A percentile compares a stretch with the other conserved stretches of the same genome.
Evolutionary conservation across 2,329 filamentous ascomycete species (phyloP).

Genomic region (Fusarium proliferatum): DNA sequence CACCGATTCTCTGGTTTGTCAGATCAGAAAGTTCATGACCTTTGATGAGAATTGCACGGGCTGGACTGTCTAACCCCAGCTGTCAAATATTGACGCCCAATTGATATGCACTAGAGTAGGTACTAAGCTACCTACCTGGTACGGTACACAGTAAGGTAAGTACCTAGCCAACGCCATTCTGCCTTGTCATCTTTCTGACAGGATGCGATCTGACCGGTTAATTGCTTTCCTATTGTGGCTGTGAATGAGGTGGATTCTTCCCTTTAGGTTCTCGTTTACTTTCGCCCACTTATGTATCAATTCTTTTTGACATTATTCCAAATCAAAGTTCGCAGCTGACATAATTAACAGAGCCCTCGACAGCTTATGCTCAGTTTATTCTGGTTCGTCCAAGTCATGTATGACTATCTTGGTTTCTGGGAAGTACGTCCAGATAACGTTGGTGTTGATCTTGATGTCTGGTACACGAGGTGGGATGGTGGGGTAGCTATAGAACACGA

Average conservation of each 20-base stretch:
- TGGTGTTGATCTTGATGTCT: not conserved
- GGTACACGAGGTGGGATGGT: constrained; percentile 1
- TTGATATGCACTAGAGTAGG: not conserved
- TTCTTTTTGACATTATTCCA: not conserved
- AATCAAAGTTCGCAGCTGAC: not conserved
- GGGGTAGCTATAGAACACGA: constrained; percentile 12
- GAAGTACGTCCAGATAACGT: not conserved
- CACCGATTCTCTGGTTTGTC: constrained; percentile 13
- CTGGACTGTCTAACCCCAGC: not conserved
- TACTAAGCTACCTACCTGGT: not conserved
- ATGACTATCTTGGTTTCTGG: not conserved
- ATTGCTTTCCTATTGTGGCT: constrained; percentile 13
- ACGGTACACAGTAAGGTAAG: not conserved
- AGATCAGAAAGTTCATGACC: constrained; percentile 15
- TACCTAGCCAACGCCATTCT: not conserved
- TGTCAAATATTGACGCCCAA: not conserved
- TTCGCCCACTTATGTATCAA: not conserved
- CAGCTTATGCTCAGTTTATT: not conserved
- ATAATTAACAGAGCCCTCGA: not conserved
- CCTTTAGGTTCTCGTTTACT: not conserved
- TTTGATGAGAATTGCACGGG: not conserved
- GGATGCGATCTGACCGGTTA: constrained; percentile 2
- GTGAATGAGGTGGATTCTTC: not conserved
- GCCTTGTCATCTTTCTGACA: constrained; percentile 6
- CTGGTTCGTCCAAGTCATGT: too few species aligned